These are phyloP conservation scores for Trichophaea hybrida DNA, from an alignment of 2,329 filamentous ascomycete species.

Conservation along the genomic window DNA sequence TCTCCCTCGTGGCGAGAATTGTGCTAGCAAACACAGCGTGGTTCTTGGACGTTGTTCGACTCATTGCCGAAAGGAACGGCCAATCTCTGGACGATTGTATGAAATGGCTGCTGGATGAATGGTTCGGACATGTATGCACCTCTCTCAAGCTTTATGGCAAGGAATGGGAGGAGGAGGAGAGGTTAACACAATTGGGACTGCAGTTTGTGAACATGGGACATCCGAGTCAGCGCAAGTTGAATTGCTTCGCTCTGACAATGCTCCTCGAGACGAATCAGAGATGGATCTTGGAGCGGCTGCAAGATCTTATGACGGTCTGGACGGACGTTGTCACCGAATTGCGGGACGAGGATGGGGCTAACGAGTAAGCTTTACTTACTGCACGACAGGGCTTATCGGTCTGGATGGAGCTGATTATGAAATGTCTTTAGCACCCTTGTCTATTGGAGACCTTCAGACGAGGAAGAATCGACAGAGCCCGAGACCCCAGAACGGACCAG, in stretches of 20 bases:
- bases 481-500: conserved; percentile 20
- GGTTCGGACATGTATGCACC: conserved; percentile 28
- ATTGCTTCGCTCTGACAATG: conserved; percentile 56
- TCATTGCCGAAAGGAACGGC: conserved; percentile 22
- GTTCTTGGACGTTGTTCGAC: conserved; percentile 39
- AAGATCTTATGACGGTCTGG: conserved; percentile 65
- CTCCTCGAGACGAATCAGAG: conserved; percentile 49
- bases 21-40: conserved; percentile 55
- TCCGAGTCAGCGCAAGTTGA: conserved; percentile 43
- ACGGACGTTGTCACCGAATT: conserved; percentile 54
- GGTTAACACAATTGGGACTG: not conserved
- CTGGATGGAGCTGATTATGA: conserved; percentile 28
- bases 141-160: not conserved
- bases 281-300: conserved; percentile 47
- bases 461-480: conserved; percentile 3
- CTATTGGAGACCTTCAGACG: conserved; percentile 19
- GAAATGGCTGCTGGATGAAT: conserved; percentile 41
- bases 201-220: conserved; percentile 27
- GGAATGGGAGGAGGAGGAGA: not conserved
- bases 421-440: conserved; percentile 30
- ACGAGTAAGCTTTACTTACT: conserved; percentile 34
- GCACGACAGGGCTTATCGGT: not conserved
- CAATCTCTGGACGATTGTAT: conserved; percentile 29
- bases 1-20: conserved; percentile 66
- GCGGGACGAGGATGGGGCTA: conserved; percentile 43